Conservation (phyloP, 148 eudicot genomes). For the Polygonum aviculare region DNA sequence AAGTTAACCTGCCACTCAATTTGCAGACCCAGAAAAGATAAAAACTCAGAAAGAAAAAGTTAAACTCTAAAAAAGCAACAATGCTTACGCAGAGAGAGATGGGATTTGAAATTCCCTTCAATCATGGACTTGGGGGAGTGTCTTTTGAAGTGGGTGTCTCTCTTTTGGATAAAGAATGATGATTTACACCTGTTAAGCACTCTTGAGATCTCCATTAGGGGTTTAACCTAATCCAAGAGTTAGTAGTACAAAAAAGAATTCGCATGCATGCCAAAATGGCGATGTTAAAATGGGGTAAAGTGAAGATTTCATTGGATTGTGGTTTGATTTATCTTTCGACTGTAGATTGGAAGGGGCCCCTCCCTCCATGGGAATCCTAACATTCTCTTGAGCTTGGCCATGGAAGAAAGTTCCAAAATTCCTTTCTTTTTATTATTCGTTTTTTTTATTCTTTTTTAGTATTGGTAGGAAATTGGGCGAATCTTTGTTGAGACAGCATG, state of each 20-base stretch:
- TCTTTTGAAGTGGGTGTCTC: slow-evolving; percentile 7
- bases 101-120: slow-evolving; percentile 29
- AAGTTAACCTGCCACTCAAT: slow-evolving; percentile 52
- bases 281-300: slow-evolving; percentile 4
- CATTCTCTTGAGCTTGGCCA: slow-evolving; percentile 47
- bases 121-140: slow-evolving; percentile 40
- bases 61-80: neutral
- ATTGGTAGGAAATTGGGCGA: neutral
- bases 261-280: neutral
- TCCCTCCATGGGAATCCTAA: slow-evolving; percentile 34
- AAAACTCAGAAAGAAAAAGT: neutral
- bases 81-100: slow-evolving; percentile 13
- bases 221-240: neutral
- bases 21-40: slow-evolving; percentile 23
- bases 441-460: no score
- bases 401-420: slow-evolving; percentile 31
- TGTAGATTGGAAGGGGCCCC: slow-evolving; percentile 4
- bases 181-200: slow-evolving; percentile 5
- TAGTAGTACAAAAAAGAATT: no score
- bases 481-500: neutral
- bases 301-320: neutral
- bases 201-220: slow-evolving; percentile 1
- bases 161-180: neutral
- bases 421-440: neutral
- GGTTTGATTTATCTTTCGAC: slow-evolving; percentile 3